Evolutionary conservation across 2,329 filamentous ascomycete genomes (phyloP), one percentile per base, ranked within the genome.

Genomic region (Domatiomyces globalis): DNA sequence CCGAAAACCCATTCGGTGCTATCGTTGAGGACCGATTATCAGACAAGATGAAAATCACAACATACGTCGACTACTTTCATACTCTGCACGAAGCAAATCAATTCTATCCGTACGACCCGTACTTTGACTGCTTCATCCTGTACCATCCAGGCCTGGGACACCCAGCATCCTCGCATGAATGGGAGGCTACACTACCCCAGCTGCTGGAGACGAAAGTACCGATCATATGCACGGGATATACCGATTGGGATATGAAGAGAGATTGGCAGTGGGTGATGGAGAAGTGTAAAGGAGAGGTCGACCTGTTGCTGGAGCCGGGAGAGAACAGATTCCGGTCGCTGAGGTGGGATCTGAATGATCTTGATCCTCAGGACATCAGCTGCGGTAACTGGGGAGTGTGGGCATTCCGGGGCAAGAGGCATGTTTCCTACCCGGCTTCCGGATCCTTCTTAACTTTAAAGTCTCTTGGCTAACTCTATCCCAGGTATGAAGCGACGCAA

Each of bases 101-200:
- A 65, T 98, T 96, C 71, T 81, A 85, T 52, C 92, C 94, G 0
- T 95, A 94, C 65, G 92, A 98, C 65, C 92, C 92, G 0, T 98
- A 98, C 71, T 95, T 98, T 67, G 92, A 98, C 73, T 92, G 86
- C 68, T 95, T 98, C 65, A 82, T 98, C 63, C 78, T 95, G 49
- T 98, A 96, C 75, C 94, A 98, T 64, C 94, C 94, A 0, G 94
- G 94, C 7, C 77, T 98, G 17, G 94, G 92, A 10, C 92, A 98
- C 67, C 89, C 94, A 0, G 87, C 89, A 12, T 90, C 84, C 63
- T 86, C 85, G 49, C 86, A 94, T 62, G 92, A 98, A 67, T 98
- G 94, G 92, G 79, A 84, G 53, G 83, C 90, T 61, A 96, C 92
- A 0, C 70, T 98, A 6, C 92, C 92, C 1, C 76, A 88, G 62